Conservation (phyloP, 768 basidiomycete genomes). For the Leccinum variicolor region DNA sequence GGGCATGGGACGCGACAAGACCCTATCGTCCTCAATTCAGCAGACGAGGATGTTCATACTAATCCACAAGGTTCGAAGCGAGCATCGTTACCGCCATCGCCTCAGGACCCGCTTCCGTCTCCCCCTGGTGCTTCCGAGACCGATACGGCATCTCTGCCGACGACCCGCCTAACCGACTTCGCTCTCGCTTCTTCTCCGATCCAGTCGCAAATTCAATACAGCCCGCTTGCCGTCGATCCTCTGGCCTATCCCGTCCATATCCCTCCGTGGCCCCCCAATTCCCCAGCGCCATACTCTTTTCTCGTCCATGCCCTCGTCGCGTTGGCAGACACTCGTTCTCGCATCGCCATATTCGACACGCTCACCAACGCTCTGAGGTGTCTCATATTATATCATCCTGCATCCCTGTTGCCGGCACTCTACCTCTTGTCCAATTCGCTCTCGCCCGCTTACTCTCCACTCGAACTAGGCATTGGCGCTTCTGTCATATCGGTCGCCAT, state of each 20-base stretch:
- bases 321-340: constrained; percentile 66
- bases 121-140: constrained; percentile 9
- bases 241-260: constrained; percentile 38
- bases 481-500: constrained; percentile 68
- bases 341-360: constrained; percentile 63
- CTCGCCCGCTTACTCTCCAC: constrained; percentile 65
- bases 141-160: constrained; percentile 6
- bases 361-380: constrained; percentile 74
- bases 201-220: constrained; percentile 27
- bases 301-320: constrained; percentile 60
- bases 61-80: constrained; percentile 4
- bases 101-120: constrained; percentile 11
- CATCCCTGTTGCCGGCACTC: constrained; percentile 69
- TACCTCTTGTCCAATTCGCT: constrained; percentile 84
- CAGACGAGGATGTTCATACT: constrained; percentile 13
- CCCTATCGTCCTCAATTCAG: constrained; percentile 26
- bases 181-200: constrained; percentile 22
- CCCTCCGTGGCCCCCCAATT: constrained; percentile 40
- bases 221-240: constrained; percentile 44
- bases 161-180: constrained; percentile 2
- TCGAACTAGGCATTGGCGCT: constrained; percentile 68
- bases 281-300: constrained; percentile 64
- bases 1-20: constrained; percentile 24
- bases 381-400: constrained; percentile 60
- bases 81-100: constrained; percentile 7